phyloP scores from a whole-genome alignment of 1,139 yeast genomes.

The Ashbya aceris region DNA sequence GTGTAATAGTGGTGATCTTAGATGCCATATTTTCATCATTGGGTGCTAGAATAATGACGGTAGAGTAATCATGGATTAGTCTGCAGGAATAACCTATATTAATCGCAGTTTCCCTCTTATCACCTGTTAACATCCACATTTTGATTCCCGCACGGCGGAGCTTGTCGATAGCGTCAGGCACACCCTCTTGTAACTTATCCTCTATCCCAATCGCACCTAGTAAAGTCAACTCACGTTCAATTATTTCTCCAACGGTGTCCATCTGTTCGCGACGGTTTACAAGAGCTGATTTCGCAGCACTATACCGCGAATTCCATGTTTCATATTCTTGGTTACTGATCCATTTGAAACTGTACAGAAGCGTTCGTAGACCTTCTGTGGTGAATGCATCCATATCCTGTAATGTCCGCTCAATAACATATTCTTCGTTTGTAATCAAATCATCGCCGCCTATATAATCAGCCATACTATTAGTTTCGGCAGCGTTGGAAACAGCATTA shows the following conservation, averaged over 20 bases:
- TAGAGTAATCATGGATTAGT: constrained; percentile 84
- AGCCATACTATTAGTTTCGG: constrained; percentile 11
- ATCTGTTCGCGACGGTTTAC: constrained; percentile 56
- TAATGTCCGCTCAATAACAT: constrained; percentile 70
- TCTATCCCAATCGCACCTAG: constrained; percentile 96
- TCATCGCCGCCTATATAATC: constrained; percentile 48
- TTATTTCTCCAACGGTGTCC: constrained; percentile 60
- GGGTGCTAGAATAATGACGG: constrained; percentile 64
- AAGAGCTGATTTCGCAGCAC: constrained; percentile 70
- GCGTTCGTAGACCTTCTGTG: constrained; percentile 86
- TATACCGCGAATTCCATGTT: constrained; percentile 57
- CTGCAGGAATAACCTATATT: constrained; percentile 94
- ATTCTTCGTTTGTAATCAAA: constrained; percentile 64
- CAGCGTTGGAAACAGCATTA: constrained; percentile 27
- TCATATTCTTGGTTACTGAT: constrained; percentile 50
- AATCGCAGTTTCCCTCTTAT: constrained; percentile 93
- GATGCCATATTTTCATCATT: constrained; percentile 46
- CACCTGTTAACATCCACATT: constrained; percentile 98
- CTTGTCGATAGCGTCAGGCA: constrained; percentile 87
- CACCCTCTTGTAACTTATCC: constrained; percentile 93
- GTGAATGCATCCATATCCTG: constrained; percentile 91
- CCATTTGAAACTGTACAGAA: constrained; percentile 75
- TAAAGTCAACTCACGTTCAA: constrained; percentile 60
- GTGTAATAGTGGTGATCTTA: constrained; percentile 34
- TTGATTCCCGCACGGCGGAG: constrained; percentile 87